These are phyloP conservation scores for Fusarium lyarnte DNA, from an alignment of 2,329 filamentous ascomycete species.

Conservation along the genomic window DNA sequence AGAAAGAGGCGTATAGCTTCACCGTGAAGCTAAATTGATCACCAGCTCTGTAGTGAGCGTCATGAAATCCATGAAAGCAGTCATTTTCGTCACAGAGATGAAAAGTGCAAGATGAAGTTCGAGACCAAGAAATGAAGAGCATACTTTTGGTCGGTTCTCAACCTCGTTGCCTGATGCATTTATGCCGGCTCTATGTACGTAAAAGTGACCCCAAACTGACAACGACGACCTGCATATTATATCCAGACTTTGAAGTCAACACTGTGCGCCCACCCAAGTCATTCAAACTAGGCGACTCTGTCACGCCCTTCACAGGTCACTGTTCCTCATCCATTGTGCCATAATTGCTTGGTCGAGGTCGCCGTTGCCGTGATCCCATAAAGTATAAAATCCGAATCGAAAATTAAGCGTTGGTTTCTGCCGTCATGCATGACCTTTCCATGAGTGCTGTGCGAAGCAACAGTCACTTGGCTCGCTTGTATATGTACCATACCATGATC, in stretches of 20 bases:
- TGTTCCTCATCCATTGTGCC: neutral
- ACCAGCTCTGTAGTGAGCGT: neutral
- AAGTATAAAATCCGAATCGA: constrained; percentile 34
- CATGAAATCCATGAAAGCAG: neutral
- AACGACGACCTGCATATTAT: constrained; percentile 36
- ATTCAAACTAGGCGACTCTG: constrained; percentile 1
- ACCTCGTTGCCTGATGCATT: constrained; percentile 2
- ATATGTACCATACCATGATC: constrained; percentile 37
- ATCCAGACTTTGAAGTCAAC: constrained; percentile 31
- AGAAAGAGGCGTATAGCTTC: neutral
- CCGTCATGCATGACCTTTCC: constrained; percentile 35
- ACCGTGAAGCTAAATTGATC: neutral
- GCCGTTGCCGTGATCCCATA: constrained; percentile 31
- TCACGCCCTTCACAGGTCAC: neutral
- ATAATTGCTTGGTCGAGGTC: constrained; percentile 6
- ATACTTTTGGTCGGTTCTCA: constrained; percentile 31
- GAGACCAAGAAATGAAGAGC: constrained; percentile 23
- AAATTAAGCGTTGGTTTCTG: constrained; percentile 31
- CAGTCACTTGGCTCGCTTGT: constrained; percentile 16
- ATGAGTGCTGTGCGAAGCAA: constrained; percentile 28
- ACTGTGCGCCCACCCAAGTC: constrained; percentile 7
- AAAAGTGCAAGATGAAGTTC: constrained; percentile 18
- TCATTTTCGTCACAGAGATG: constrained; percentile 1
- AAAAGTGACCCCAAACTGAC: constrained; percentile 27
- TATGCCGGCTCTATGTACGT: constrained; percentile 40